phyloP scores from a whole-genome alignment of 2,329 filamentous ascomycete species.

The Paecilomyces dactylethromorphus region DNA sequence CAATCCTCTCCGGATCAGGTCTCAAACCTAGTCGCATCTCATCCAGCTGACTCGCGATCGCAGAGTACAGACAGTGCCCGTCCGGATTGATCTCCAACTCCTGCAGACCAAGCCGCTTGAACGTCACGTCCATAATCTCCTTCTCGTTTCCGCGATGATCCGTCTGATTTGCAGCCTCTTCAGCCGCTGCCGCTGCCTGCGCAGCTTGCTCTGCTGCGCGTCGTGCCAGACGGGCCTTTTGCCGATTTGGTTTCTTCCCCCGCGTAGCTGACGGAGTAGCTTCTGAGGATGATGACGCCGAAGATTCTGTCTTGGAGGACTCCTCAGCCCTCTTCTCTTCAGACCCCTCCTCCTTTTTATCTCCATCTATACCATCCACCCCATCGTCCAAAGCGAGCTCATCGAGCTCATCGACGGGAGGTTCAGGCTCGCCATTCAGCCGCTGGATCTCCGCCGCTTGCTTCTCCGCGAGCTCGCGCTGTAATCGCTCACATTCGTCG shows the following conservation, averaged over 20 bases:
- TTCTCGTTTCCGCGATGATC: constrained; percentile 67
- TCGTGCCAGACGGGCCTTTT: constrained; percentile 84
- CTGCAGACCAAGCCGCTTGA: constrained; percentile 56
- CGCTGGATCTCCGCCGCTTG: constrained; percentile 47
- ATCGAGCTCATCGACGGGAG: constrained; percentile 21
- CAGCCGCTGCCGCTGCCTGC: constrained; percentile 58
- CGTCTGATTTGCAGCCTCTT: constrained; percentile 68
- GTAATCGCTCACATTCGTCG: constrained; percentile 56
- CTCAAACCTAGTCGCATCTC: constrained; percentile 36
- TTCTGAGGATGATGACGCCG: constrained; percentile 8
- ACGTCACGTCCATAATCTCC: constrained; percentile 61
- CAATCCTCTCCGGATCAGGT: constrained; percentile 29
- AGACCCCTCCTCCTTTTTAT: constrained; percentile 1
- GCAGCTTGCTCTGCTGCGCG: constrained; percentile 79
- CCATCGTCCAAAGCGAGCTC: constrained; percentile 25
- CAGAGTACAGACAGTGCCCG: constrained; percentile 91
- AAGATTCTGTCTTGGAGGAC: constrained; percentile 4
- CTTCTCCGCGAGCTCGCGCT: constrained; percentile 48
- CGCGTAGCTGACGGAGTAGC: constrained; percentile 8
- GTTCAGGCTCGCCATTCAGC: constrained; percentile 30
- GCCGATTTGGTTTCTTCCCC: constrained; percentile 74
- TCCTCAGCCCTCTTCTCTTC: constrained; percentile 7
- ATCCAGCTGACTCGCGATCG: constrained; percentile 75
- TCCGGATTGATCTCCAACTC: constrained; percentile 82
- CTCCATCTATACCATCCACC: constrained; percentile 7